Evolutionary conservation across 1,284 basidiomycete species (phyloP).

Genomic region (Gomphus bonarii): DNA sequence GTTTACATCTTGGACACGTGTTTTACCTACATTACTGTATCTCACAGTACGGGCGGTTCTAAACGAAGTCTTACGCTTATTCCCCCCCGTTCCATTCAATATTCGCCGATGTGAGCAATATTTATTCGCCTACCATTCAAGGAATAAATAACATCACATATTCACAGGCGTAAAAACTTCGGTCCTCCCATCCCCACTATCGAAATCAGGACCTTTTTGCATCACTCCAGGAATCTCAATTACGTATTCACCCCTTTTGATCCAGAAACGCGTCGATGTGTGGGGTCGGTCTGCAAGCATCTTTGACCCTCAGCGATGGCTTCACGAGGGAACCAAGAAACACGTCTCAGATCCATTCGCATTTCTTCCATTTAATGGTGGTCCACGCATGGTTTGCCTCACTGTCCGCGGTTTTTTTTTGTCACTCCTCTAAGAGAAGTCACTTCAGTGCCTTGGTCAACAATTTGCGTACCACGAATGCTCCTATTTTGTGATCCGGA

Average conservation of each 20-base stretch:
- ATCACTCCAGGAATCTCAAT: constrained; percentile 15
- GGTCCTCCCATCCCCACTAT: constrained; percentile 14
- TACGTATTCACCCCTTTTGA: constrained; percentile 15
- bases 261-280: constrained; percentile 16
- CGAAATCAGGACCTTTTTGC: constrained; percentile 12
- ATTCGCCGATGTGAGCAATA: constrained; percentile 13
- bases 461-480: constrained; percentile 12
- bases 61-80: constrained; percentile 19
- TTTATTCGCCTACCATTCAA: not conserved
- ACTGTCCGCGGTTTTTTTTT: not conserved
- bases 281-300: constrained; percentile 19
- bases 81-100: constrained; percentile 21
- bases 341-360: constrained; percentile 14
- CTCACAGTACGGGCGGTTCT: constrained; percentile 15
- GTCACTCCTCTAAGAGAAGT: not conserved
- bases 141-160: not conserved
- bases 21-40: not conserved
- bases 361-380: constrained; percentile 17
- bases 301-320: constrained; percentile 20
- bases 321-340: constrained; percentile 15
- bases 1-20: not conserved
- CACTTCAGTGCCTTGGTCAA: constrained; percentile 11
- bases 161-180: constrained; percentile 11
- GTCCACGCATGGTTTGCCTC: constrained; percentile 14
- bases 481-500: constrained; percentile 7